Evolutionary conservation across 306 rosid species (phyloP), one percentile per base, ranked within the genome.

Genomic region (Quercus suber): DNA sequence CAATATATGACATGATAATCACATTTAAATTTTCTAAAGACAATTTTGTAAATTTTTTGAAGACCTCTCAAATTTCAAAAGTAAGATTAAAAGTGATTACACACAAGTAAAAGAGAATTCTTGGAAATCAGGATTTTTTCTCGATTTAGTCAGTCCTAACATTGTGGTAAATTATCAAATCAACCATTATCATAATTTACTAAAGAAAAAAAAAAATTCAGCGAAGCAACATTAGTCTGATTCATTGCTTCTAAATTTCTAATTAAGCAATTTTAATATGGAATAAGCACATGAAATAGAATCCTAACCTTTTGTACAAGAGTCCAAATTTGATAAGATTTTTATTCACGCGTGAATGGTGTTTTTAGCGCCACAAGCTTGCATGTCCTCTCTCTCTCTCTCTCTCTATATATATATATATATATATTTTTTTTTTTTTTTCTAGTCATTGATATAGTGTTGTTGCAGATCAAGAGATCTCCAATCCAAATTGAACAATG

Each of bases 401-500:
- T 21, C 0, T 21, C 0, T 21, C 0, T 21, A 21, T 21, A 21
- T 21, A 21, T 21, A 21, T 21, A 21, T 21, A 21, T 21, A 21
- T 21, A 21, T 21, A 21, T 21, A 21, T 21, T 21, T 21, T 21
- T 21, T 21, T 21, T 21, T 21, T 21, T 21, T 21, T 21, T 21
- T 21, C 23, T 21, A 21, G 23, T 21, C 23, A 21, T 21, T 21
- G 23, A 21, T 0, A 21, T 21, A 21, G 23, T 21, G 49, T 17
- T 86, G 89, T 11, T 84, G 52, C 76, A 84, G 74, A 82, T 80
- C 12, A 83, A 55, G 27, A 90, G 85, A 5, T 75, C 78, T 56
- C 55, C 83, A 10, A 3, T 25, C 90, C 89, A 90, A 77, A 88
- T 59, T 5, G 85, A 88, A 75, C 94, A 86, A 0, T 79, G 78